phyloP scores from a whole-genome alignment of 192 early-diverging fungal species.

The Backusella westeae region DNA sequence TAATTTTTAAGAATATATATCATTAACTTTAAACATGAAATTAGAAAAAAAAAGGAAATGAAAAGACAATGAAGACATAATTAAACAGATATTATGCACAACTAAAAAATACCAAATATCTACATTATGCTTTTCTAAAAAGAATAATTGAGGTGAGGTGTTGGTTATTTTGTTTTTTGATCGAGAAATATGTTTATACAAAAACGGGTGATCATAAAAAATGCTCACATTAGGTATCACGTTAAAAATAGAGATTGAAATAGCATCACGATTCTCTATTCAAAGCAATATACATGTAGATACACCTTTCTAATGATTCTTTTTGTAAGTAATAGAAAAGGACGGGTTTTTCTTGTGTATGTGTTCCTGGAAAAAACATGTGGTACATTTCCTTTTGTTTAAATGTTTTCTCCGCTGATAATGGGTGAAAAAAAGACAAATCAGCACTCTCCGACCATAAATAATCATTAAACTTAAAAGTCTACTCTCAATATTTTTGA shows the following conservation, averaged over 20 bases:
- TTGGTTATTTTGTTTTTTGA: not conserved
- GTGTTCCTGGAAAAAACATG: constrained; percentile 19
- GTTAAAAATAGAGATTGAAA: not conserved
- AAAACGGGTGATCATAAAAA: not conserved
- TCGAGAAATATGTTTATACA: not conserved
- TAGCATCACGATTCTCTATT: not conserved
- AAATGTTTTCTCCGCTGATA: constrained; percentile 7
- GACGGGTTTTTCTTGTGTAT: constrained; percentile 6
- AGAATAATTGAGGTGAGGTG: not conserved
- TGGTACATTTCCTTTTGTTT: constrained; percentile 15
- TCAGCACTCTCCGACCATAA: not conserved
- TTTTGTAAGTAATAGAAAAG: not conserved
- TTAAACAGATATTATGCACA: too few species aligned
- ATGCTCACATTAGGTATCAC: not conserved
- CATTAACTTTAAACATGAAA: too few species aligned
- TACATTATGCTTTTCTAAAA: not conserved
- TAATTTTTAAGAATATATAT: too few species aligned
- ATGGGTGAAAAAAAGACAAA: not conserved
- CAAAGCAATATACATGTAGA: not conserved
- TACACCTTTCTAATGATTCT: not conserved
- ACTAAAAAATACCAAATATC: too few species aligned
- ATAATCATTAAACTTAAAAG: constrained; percentile 5
- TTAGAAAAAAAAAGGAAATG: too few species aligned
- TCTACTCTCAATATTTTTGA: not conserved
- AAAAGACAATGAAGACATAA: too few species aligned